phyloP scores from a whole-genome alignment of 495 filamentous ascomycete species.

The Tricharina praecox region DNA sequence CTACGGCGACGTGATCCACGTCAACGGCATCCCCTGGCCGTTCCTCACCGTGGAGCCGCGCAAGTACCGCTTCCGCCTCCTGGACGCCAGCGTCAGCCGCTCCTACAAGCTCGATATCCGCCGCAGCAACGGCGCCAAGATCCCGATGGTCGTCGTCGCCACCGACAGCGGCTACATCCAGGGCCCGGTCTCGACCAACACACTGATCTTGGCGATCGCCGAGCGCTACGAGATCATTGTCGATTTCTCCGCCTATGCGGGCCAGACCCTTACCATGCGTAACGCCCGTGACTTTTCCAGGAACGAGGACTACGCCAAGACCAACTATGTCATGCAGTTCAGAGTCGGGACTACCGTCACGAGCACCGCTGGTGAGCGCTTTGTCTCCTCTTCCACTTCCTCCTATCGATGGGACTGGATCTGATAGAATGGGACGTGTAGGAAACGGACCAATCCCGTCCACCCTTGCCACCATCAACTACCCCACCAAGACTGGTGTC shows the following conservation, averaged over 20 bases:
- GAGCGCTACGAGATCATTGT: constrained; percentile 41
- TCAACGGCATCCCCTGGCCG: constrained; percentile 43
- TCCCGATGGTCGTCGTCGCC: constrained; percentile 36
- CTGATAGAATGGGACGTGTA: no score
- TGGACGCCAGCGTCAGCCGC: constrained; percentile 35
- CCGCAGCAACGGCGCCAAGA: constrained; percentile 12
- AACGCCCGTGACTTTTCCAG: constrained; percentile 31
- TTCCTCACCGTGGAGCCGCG: constrained; percentile 37
- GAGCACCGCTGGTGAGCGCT: no score
- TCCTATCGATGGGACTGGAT: no score
- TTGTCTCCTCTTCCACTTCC: no score
- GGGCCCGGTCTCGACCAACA: constrained; percentile 21
- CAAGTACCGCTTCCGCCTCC: constrained; percentile 40
- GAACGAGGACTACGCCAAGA: constrained; percentile 34
- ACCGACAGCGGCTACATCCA: constrained; percentile 36
- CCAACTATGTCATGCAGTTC: constrained; percentile 39
- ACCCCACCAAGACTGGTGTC: no score
- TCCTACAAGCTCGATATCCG: constrained; percentile 34
- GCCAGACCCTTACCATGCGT: constrained; percentile 34
- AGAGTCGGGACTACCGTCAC: constrained; percentile 31
- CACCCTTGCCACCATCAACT: no score
- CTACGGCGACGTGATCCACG: no score
- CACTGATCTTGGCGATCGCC: constrained; percentile 35
- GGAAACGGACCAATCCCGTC: no score
- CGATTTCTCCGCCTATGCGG: constrained; percentile 34